Evolutionary conservation across 768 basidiomycete genomes (phyloP), one percentile per base, ranked within the genome.

Genomic region (Termitomyces sp.): DNA sequence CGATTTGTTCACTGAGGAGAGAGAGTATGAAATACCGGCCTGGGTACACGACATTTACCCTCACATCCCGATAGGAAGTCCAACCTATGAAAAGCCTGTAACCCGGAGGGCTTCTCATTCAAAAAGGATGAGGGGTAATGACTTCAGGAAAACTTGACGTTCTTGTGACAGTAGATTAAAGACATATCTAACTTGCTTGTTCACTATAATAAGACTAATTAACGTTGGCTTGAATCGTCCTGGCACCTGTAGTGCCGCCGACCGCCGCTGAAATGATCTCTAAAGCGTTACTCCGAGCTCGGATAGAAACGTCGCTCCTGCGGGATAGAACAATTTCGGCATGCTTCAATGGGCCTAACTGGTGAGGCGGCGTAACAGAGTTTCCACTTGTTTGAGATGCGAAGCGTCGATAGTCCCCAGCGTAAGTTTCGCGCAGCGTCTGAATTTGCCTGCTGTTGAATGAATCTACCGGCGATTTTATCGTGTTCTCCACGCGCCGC

Each of bases 11-110:
- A 77, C 78, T 58, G 76, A 79, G 53, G 58, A 71, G 31, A 73
- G 69, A 59, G 85, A 87, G 42, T 89, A 81, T 62, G 76, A 79
- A 61, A 69, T 85, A 37, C 87, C 88, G 0, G 59, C 69, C 19
- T 87, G 83, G 84, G 63, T 85, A 57, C 62, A 60, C 27, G 63
- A 64, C 17, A 53, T 59, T 34, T 63, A 61, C 12, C 43, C 54
- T 41, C 54, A 44, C 32, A 23, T n/a, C 5, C 29, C n/a, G 34
- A 3, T 40, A 19, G 25, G 27, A 17, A 51, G 50, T 29, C n/a
- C 50, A 29, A 8, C 3, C 37, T 12, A 14, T n/a, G 50, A 19
- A 29, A 51, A 38, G 23, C 48, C 7, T 48, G 57, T 40, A 41
- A 54, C 31, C 41, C 57, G 40, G 49, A 59, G 27, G 52, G 6